Evolutionary conservation across 108 stramenopile genomes (phyloP), one percentile per base, ranked within the genome.

Genomic region (Mediolabrus comicus): DNA sequence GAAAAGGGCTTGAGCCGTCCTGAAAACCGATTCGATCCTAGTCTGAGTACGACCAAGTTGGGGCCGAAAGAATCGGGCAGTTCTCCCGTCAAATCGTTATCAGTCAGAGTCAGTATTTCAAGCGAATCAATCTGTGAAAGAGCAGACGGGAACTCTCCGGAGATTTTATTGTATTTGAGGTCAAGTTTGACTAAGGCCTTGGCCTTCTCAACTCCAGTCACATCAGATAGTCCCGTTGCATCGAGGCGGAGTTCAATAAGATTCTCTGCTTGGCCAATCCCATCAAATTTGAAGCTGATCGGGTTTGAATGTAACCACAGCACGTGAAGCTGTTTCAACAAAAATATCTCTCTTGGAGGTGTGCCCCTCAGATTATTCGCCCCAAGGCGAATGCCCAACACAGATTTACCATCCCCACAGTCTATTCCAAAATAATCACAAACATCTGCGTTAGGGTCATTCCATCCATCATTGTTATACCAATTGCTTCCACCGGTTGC

Each of bases 231-330:
- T n/a, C 85, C 84, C 22, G 92, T 94, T 22, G 87, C 74, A 53
- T 91, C 92, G 30, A 94, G 82, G 19, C 80, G 81, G 35, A 94
- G 75, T 53, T 83, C 87, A 30, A 72, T 69, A 6, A 94, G 77
- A 35, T 77, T 86, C 17, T 65, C 60, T 1, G 92, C 92, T 35
- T 84, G 69, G 49, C 62, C 88, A 63, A 94, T 94, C 35, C 89
- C 90, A 8, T 83, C 82, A 65, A 94, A 91, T 61, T 79, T 85
- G 46, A 92, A 82, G 25, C 81, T 59, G 27, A 92, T 82, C 4
- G 86, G 87, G 67, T 95, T 95, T 10, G 94, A 91, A 59, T 91
- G 89, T 8, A 95, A 33, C 91, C 88, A 91, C 13, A 95, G 68
- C 12, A 64, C 74, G 60, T 84, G 80, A 25, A 95, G 66, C 19